Evolutionary conservation across 345 rosid genomes (phyloP), one percentile per base, ranked within the genome.

Genomic region (Acer campestre): DNA sequence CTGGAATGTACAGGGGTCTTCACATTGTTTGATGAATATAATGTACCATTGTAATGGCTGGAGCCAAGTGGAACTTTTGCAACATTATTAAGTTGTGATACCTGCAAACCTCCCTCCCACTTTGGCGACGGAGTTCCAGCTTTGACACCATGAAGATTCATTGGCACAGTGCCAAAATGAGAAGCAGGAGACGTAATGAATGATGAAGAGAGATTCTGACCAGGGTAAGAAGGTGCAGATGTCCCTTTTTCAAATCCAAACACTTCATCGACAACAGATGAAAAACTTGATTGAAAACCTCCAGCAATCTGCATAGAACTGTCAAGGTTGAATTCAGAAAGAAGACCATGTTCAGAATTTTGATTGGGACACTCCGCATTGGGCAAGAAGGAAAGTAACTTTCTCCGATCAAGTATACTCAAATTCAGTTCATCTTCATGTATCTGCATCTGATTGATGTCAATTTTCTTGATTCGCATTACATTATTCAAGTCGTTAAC

Each of bases 221-320:
- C 82, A 69, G 87, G 73, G 59, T 80, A 84, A 65, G 84, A 67
- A 79, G 92, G 82, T 67, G 85, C 78, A 53, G 91, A 79, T 53
- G 86, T 74, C 79, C 87, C 94, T 80, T 89, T 94, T 80, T 93
- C 94, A 74, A 89, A 89, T 86, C 93, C 94, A 88, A 97, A 97
- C 71, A 97, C 92, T 81, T 93, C 98, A 89, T 94, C 99, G 56
- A 97, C 96, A 66, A 91, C 80, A 70, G 92, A 91, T 64, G 98
- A 86, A 81, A 94, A 97, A 85, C 91, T 88, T 63, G 93, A 85
- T 11, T 87, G 75, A 18, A 89, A 83, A 77, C 78, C 79, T 69
- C 94, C 90, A 75, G 83, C 77, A 76, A 82, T 75, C 75, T 87
- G 92, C 78, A 83, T 61, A 72, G 89, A 83, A 82, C 89, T 82